Evolutionary conservation across 768 basidiomycete species (phyloP).

Genomic region (Psilocybe sp.): DNA sequence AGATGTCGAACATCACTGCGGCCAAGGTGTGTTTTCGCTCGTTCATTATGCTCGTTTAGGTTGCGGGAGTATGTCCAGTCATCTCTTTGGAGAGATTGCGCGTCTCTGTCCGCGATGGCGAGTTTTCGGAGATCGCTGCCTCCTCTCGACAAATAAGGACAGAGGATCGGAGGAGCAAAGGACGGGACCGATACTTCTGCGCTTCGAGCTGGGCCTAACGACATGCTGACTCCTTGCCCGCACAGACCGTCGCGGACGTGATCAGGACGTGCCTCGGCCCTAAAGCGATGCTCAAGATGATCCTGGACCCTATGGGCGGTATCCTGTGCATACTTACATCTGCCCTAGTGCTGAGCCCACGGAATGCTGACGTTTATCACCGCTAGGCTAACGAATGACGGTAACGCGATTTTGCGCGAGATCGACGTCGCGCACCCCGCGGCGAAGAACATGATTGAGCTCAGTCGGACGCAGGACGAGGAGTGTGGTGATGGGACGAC

Average conservation of each 20-base stretch:
- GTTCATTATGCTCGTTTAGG: neutral
- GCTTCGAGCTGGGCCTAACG: too few relatives aligned
- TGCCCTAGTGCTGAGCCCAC: neutral
- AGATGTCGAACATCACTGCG: conserved; percentile 94
- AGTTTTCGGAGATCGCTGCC: too few relatives aligned
- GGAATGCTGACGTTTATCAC: too few relatives aligned
- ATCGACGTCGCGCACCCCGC: conserved; percentile 99
- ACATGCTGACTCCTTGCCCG: neutral
- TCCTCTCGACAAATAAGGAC: too few relatives aligned
- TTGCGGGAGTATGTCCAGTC: too few relatives aligned
- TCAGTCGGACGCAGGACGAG: conserved; percentile 96
- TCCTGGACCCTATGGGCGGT: conserved; percentile 98
- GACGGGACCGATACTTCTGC: too few relatives aligned
- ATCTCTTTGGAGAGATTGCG: too few relatives aligned
- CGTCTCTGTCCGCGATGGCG: too few relatives aligned
- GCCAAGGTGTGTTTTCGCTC: conserved; percentile 69
- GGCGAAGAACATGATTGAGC: conserved; percentile 99
- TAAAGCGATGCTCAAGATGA: conserved; percentile 99
- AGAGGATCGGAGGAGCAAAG: too few relatives aligned
- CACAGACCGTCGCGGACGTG: conserved; percentile 94
- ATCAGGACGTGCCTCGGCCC: conserved; percentile 97
- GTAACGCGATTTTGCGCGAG: conserved; percentile 97
- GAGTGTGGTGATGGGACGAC: conserved; percentile 99
- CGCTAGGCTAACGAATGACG: conserved; percentile 91
- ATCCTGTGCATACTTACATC: conserved; percentile 81